Evolutionary conservation across 495 filamentous ascomycete genomes (phyloP), one percentile per base, ranked within the genome.

Genomic region (Tuber brumale): DNA sequence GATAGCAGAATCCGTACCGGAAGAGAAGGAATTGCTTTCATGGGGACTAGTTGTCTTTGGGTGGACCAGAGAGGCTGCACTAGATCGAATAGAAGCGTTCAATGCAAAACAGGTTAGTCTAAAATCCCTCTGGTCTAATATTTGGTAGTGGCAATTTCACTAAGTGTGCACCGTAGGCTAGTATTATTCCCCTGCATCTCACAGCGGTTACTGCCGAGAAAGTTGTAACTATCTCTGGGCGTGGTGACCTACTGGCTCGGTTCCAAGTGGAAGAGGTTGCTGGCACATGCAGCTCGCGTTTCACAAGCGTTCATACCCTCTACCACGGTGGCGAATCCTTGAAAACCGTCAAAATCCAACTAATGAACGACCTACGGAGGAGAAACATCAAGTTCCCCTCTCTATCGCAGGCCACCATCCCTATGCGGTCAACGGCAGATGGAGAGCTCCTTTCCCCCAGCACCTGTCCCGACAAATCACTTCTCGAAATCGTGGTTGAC

Each of bases 391-490:
- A 73, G 18, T 84, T 84, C 21, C 84, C 90, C n/a, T 80, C 83
- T 18, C 81, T 78, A 66, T 87, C 88, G 5, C 84, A 83, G 39
- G 87, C 88, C 23, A 85, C 83, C 43, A 89, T 89, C 37, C 86
- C 87, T 0, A 81, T 92, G 39, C 86, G 91, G 81, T 91, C 89
- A 5, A 89, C 87, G 77, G 84, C 85, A 6, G 87, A 86, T 18
- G 91, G 90, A 1, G 76, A 83, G 35, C 82, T 82, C 44, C 81
- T 90, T 46, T 70, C 82, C 3, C 85, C 85, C 39, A 83, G 84
- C 19, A 88, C 85, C 37, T 16, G 27, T 35, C 85, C 88, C 0
- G 85, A 86, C 45, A 80, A 84, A 6, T 69, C 73, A 23, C 82
- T 92, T 1, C 76, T 92, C 41, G 85, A 83, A 70, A 77, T 85